These are phyloP conservation scores for Jimgerdemannia lactiflua DNA, from an alignment of 192 early-diverging fungal species.

Conservation along the genomic window DNA sequence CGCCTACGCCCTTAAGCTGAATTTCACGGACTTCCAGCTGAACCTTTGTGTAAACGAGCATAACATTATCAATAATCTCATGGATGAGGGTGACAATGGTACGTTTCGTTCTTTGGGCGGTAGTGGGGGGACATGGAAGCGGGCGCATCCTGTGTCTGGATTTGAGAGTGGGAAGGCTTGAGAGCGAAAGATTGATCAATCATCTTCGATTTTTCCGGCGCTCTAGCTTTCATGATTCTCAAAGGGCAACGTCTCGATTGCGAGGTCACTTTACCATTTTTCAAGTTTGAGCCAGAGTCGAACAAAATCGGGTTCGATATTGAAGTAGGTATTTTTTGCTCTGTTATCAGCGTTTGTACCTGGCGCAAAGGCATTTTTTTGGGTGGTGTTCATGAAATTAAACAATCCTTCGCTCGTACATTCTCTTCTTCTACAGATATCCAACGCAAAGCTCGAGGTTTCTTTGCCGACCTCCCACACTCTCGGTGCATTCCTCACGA, in stretches of 20 bases:
- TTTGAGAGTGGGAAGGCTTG: neutral
- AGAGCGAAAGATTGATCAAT: neutral
- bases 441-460: slow-evolving; percentile 37
- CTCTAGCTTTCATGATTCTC: slow-evolving; percentile 4
- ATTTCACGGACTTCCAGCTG: slow-evolving; percentile 44
- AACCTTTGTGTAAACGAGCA: slow-evolving; percentile 71
- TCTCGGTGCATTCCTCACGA: slow-evolving; percentile 56
- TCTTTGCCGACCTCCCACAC: slow-evolving; percentile 61
- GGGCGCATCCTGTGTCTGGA: too few relatives aligned
- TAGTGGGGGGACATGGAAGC: too few relatives aligned
- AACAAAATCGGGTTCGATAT: slow-evolving; percentile 52
- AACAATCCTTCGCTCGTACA: too few relatives aligned
- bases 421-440: too few relatives aligned
- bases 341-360: too few relatives aligned
- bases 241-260: slow-evolving; percentile 32
- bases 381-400: too few relatives aligned
- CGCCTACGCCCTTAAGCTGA: slow-evolving; percentile 54
- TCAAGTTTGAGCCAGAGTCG: slow-evolving; percentile 50
- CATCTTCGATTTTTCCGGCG: neutral
- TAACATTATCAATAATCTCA: slow-evolving; percentile 75
- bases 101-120: slow-evolving; percentile 9
- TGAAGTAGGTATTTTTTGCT: slow-evolving; percentile 27
- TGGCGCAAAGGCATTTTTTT: too few relatives aligned
- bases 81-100: slow-evolving; percentile 72
- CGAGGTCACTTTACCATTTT: slow-evolving; percentile 52